Evolutionary conservation across 2,329 filamentous ascomycete species (phyloP).

Genomic region (Allantophomopsis lycopodina): DNA sequence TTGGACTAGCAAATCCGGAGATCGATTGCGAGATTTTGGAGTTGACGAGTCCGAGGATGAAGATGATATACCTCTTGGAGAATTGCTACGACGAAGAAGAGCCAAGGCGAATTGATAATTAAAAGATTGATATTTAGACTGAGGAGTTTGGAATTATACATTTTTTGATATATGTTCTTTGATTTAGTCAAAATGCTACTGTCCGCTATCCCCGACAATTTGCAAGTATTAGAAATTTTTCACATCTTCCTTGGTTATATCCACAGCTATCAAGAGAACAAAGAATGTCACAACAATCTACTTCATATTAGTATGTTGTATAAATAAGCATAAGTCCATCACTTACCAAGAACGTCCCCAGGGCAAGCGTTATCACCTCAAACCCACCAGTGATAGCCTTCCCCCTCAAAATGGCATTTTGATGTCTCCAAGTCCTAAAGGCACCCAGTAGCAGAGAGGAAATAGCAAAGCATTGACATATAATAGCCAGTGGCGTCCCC

Average conservation of each 20-base stretch:
- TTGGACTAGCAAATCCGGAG: conserved; percentile 67
- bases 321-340: background rate
- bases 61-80: conserved; percentile 54
- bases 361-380: conserved; percentile 36
- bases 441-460: conserved; percentile 33
- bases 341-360: conserved; percentile 32
- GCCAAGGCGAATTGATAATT: conserved; percentile 1
- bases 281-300: conserved; percentile 15
- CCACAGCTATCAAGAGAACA: conserved; percentile 13
- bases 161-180: too few species aligned
- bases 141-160: too few species aligned
- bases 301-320: background rate
- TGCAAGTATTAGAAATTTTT: too few species aligned
- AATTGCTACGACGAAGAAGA: conserved; percentile 46
- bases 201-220: too few species aligned
- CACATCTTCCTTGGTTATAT: conserved; percentile 12
- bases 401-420: conserved; percentile 41
- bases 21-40: conserved; percentile 61
- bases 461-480: conserved; percentile 26
- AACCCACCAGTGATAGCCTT: conserved; percentile 43
- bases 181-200: too few species aligned
- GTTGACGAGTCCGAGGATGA: conserved; percentile 64
- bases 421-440: conserved; percentile 45
- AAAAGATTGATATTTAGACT: too few species aligned
- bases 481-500: conserved; percentile 40